These are phyloP conservation scores for Medakamo hakoo DNA, from an alignment of 139 green algal genomes.

Conservation along the genomic window DNA sequence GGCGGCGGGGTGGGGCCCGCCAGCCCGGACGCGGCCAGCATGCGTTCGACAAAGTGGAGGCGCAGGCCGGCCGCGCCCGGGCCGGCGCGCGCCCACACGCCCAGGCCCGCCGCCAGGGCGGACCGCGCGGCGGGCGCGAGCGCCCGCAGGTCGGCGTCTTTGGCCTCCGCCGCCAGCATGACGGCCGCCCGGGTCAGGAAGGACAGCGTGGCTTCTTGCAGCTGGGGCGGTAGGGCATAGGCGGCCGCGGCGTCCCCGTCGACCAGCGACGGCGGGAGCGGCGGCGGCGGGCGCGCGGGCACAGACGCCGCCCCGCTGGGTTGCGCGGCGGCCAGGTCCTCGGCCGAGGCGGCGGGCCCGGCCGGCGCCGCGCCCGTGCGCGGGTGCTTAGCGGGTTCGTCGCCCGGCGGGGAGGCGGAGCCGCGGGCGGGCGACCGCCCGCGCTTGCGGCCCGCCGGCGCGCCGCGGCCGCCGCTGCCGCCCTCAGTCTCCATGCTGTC, in stretches of 20 bases:
- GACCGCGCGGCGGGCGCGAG: slow-evolving; percentile 28
- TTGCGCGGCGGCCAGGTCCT: too few relatives aligned
- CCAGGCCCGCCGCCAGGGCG: slow-evolving; percentile 21
- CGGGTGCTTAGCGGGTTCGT: neutral
- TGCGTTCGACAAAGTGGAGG: slow-evolving; percentile 59
- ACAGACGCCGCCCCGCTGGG: neutral
- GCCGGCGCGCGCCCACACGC: slow-evolving; percentile 25
- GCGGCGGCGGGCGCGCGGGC: neutral
- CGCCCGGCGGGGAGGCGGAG: neutral
- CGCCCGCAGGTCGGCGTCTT: slow-evolving; percentile 31
- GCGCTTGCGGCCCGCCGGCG: neutral
- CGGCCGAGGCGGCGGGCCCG: neutral
- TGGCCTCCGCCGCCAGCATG: neutral
- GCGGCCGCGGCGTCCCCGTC: neutral
- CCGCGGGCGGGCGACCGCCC: neutral
- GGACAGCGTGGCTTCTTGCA: neutral
- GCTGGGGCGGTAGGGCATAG: neutral
- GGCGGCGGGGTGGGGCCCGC: neutral
- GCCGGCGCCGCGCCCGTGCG: slow-evolving; percentile 1
- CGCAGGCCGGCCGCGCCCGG: too few relatives aligned
- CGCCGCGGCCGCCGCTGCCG: neutral
- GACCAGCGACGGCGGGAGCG: neutral
- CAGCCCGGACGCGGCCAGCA: slow-evolving; percentile 18
- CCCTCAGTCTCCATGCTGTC: too few relatives aligned
- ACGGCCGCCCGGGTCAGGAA: neutral